Conservation (phyloP, 768 basidiomycete species). For the Lanmaoa pseudosensibilis region DNA sequence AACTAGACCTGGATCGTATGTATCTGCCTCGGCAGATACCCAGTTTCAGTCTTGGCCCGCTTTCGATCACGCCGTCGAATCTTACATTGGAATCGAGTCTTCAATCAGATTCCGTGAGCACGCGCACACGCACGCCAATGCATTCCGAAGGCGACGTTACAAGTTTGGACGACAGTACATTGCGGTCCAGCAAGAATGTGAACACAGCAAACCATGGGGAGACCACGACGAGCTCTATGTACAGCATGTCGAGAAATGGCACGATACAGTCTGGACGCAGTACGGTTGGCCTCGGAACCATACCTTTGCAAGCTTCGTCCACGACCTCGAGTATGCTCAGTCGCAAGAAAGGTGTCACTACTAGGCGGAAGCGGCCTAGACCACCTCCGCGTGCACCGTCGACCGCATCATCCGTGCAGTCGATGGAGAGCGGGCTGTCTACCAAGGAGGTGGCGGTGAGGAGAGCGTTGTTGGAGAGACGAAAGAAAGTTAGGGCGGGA, state of each 20-base stretch:
- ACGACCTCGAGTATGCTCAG: slow-evolving; percentile 18
- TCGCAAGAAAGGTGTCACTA: slow-evolving; percentile 22
- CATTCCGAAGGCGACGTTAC: neutral
- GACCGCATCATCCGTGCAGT: slow-evolving; percentile 28
- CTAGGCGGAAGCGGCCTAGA: slow-evolving; percentile 20
- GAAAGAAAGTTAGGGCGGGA: slow-evolving; percentile 21
- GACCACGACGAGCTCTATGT: neutral
- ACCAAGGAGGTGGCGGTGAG: slow-evolving; percentile 22
- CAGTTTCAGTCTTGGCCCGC: neutral
- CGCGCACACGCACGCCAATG: neutral
- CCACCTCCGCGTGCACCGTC: slow-evolving; percentile 24
- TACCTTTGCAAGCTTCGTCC: slow-evolving; percentile 3
- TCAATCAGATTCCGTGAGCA: slow-evolving; percentile 1
- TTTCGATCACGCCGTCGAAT: slow-evolving; percentile 9
- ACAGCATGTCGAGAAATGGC: slow-evolving; percentile 13
- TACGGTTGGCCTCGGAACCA: neutral
- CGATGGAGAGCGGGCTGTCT: slow-evolving; percentile 24
- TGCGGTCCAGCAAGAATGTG: neutral
- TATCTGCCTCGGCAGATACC: neutral
- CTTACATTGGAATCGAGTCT: slow-evolving; percentile 4
- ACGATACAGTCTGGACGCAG: slow-evolving; percentile 9
- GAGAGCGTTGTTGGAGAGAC: slow-evolving; percentile 29
- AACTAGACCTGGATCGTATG: slow-evolving; percentile 12
- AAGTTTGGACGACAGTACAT: neutral
- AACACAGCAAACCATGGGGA: neutral